phyloP scores from a whole-genome alignment of 169 alveolate species.

The Fabrea salina region DNA sequence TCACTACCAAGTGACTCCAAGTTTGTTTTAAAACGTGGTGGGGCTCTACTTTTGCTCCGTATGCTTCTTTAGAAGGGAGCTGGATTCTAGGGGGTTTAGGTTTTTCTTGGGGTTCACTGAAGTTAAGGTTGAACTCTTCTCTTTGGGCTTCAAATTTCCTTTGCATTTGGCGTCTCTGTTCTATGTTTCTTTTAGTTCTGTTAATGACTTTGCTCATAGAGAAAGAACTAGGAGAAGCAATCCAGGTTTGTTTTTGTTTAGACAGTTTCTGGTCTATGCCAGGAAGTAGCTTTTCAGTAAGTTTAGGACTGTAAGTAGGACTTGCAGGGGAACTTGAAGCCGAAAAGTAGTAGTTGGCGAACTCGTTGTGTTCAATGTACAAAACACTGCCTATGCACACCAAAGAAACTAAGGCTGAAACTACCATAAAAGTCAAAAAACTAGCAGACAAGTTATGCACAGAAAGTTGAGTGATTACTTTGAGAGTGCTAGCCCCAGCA shows the following conservation, averaged over 20 bases:
- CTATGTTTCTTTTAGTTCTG: neutral
- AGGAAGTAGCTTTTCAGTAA: neutral
- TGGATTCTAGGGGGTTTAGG: neutral
- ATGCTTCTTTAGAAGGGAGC: neutral
- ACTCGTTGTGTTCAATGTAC: neutral
- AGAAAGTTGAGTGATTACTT: too few species aligned
- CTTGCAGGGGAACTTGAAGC: conserved; percentile 14
- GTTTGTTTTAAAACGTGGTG: neutral
- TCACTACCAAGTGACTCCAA: neutral
- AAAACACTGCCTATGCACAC: neutral
- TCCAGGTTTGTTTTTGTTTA: neutral
- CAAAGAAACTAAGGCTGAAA: neutral
- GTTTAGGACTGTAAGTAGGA: neutral
- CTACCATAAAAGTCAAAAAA: neutral
- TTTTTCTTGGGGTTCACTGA: neutral
- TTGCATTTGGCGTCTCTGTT: neutral
- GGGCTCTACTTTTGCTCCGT: neutral
- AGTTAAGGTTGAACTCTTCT: neutral
- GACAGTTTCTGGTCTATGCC: neutral
- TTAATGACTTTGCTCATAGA: neutral
- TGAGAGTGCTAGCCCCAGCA: neutral
- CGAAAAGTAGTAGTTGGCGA: conserved; percentile 1
- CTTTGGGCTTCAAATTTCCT: neutral
- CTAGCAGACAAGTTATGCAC: too few species aligned
- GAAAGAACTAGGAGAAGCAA: neutral